Evolutionary conservation across 2,329 filamentous ascomycete genomes (phyloP), one percentile per base, ranked within the genome.

Genomic region (Cephalotrichum gorgonifer): DNA sequence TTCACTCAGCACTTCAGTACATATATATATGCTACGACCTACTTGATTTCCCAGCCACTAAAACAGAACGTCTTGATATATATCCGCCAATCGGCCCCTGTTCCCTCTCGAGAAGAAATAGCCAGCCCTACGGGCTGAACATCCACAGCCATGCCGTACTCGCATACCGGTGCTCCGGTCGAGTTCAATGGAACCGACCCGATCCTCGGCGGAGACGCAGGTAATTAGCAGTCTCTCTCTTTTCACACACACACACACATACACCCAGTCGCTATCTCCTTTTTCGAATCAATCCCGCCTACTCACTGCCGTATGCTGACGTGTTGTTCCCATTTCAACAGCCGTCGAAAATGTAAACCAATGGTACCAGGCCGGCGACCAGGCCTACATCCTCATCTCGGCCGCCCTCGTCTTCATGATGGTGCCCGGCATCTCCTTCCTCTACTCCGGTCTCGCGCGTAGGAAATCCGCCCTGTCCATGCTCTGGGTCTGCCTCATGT

Each of bases 401-500:
- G 80, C 90, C 53, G 90, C 87, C 64, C 95, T 97, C 85, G 91
- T 97, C 55, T 71, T 97, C 71, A 72, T 96, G 69, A 98, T 97
- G 93, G 76, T 97, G 27, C 93, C 93, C 27, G 93, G 93, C 59
- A 90, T 98, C 59, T 90, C 88, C 50, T 96, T 98, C 70, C 81
- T 98, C 55, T 98, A 98, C 73, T 96, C 91, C 12, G 93, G 93
- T 57, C 84, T 97, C 56, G 91, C 93, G n/a, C 85, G 93, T 56
- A 82, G 93, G 75, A 98, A 98, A 74, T 97, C 93, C 5, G 93
- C 93, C 27, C 78, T 98, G 41, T 95, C 89, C 55, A 85, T 97
- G 75, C 93, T 98, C 62, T 97, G 90, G 88, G 89, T 91, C 14
- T 89, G 86, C 70, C 94, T 98, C 87, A 91, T 86, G 65, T 93